Percentiles rank a stretch among this genome's conserved stretches.
These are phyloP conservation scores for Rubia tinctorum DNA, from an alignment of 305 asterid species.

Conservation along the genomic window DNA sequence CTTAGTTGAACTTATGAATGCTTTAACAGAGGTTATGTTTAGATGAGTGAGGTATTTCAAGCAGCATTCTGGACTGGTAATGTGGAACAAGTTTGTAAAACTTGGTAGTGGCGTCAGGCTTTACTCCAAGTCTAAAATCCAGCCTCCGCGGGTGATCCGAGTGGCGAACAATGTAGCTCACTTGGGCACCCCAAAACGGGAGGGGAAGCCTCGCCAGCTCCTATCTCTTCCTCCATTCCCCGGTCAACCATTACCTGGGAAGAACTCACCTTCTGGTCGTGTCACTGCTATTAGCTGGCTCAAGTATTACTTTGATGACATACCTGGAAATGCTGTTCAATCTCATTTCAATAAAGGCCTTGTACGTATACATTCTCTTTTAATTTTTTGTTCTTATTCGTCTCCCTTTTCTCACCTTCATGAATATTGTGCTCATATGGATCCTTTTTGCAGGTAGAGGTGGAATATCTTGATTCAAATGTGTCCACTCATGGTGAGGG, in stretches of 20 bases:
- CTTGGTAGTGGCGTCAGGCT: conserved; percentile 12
- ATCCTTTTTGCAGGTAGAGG: conserved; percentile 48
- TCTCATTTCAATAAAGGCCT: conserved; percentile 78
- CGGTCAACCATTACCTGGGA: conserved; percentile 72
- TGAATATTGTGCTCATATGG: background rate
- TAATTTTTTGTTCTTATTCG: conserved; percentile 10
- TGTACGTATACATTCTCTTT: conserved; percentile 34
- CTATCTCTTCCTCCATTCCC: conserved; percentile 87
- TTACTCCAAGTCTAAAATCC: conserved; percentile 16
- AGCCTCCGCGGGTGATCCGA: conserved; percentile 43
- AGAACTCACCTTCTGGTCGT: conserved; percentile 36
- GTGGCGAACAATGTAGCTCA: conserved; percentile 67
- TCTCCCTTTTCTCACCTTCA: conserved; percentile 7
- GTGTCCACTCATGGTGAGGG: conserved; percentile 20
- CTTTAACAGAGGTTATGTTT: conserved; percentile 6
- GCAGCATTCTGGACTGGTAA: conserved; percentile 8
- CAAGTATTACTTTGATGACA: conserved; percentile 78
- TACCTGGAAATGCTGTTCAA: conserved; percentile 55
- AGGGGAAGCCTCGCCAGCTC: conserved; percentile 72
- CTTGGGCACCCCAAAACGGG: conserved; percentile 62
- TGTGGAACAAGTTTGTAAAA: conserved; percentile 15
- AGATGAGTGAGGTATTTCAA: background rate
- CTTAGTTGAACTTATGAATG: background rate
- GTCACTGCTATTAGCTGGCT: conserved; percentile 95
- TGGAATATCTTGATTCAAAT: conserved; percentile 38